Evolutionary conservation across 257 asterid genomes (phyloP), one percentile per base, ranked within the genome.

Genomic region (Gentiana dahurica): DNA sequence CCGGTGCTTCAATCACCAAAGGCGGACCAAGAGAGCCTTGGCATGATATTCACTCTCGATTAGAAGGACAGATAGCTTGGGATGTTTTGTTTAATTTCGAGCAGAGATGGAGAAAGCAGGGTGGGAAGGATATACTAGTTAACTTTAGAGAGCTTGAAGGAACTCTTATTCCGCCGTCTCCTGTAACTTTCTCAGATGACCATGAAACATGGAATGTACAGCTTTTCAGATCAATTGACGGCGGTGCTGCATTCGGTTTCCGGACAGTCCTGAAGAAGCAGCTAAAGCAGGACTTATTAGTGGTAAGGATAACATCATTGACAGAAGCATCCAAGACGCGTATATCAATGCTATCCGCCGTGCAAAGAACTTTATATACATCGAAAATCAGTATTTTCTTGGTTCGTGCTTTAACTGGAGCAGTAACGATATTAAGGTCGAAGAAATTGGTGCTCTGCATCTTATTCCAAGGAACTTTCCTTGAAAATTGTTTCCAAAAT

Each of bases 11-110:
- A 39, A 79, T 88, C 50, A 52, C 70, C 9, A 85, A 78, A 57
- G 96, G 95, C 24, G 96, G 96, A 0, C 96, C 95, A 0, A 71
- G 95, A 66, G 95, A 84, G 74, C 93, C 96, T 8, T 87, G 96
- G 95, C 96, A 87, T 59, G 95, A 87, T 71, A 79, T 87, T 7
- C 96, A 87, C 56, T 84, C 94, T 12, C 80, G 80, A 2, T 60
- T 85, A 36, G 95, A 88, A 60, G 96, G 96, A 15, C 90, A 88
- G 0, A 77, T 88, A 12, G 96, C 95, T 33, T 88, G 96, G 96
- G 96, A 88, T 53, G 95, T 88, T 12, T 3, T 88, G 56, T 82
- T 77, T 53, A 88, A 88, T 49, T 88, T 85, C 54, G 97, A 88
- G 73, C 97, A 88, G 78, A 81, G 95, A 58, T 85, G 97, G 97